Percentiles rank a stretch among this genome's conserved stretches.
Conservation (phyloP, 2,329 filamentous ascomycete genomes). For the Xylaria multiplex region DNA sequence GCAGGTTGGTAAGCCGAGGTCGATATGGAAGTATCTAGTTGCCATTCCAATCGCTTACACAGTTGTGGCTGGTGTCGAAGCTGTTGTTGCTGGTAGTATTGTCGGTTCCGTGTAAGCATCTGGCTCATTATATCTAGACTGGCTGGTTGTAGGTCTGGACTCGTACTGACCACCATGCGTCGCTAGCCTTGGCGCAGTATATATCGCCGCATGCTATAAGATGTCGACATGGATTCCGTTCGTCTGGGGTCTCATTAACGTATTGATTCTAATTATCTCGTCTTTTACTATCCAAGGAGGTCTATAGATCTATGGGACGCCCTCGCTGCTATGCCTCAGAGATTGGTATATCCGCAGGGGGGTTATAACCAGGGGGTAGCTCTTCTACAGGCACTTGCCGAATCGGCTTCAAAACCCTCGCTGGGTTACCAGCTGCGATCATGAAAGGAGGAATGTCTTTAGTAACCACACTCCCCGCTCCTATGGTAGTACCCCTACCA, state of each 20-base stretch:
- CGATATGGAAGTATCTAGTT: conserved; percentile 72
- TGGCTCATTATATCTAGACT: background rate
- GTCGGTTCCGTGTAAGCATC: conserved; percentile 79
- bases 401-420: conserved; percentile 60
- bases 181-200: conserved; percentile 78
- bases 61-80: conserved; percentile 78
- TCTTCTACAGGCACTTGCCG: conserved; percentile 37
- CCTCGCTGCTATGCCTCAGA: conserved; percentile 29
- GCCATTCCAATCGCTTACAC: conserved; percentile 76
- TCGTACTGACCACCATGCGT: conserved; percentile 33
- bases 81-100: conserved; percentile 80
- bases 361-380: conserved; percentile 40
- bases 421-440: conserved; percentile 74
- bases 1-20: conserved; percentile 68
- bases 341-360: conserved; percentile 38
- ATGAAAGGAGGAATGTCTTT: conserved; percentile 74
- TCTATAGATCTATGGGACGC: conserved; percentile 75
- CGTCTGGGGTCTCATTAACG: conserved; percentile 86
- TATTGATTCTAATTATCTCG: conserved; percentile 82
- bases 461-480: conserved; percentile 85
- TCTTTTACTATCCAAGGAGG: conserved; percentile 94
- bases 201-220: conserved; percentile 81
- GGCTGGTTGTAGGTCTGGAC: background rate
- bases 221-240: conserved; percentile 97
- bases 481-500: conserved; percentile 77